phyloP scores from a whole-genome alignment of 768 basidiomycete genomes.

The Serendipita sp. region DNA sequence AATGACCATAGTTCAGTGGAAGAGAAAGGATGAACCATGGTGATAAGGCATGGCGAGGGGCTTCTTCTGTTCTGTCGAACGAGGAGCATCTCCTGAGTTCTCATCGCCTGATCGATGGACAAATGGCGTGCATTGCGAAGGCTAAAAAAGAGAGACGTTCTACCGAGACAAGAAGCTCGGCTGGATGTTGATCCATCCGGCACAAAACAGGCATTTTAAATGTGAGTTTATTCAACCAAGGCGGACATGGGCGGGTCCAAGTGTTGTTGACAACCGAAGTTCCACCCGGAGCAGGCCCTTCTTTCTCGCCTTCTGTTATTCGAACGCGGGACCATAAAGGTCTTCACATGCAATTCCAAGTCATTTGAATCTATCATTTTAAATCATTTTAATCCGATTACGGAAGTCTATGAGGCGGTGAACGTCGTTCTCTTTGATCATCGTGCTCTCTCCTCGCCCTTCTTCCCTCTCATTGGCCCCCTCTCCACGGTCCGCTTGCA shows the following conservation, averaged over 20 bases:
- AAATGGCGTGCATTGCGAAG: neutral
- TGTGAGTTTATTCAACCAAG: neutral
- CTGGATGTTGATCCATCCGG: neutral
- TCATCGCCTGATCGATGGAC: neutral
- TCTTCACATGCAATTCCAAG: neutral
- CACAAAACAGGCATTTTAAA: neutral
- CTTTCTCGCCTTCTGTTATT: neutral
- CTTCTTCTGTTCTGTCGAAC: neutral
- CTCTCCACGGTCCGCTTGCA: neutral
- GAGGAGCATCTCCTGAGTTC: neutral
- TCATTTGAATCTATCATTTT: neutral
- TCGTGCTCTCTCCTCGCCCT: neutral
- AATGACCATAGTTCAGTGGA: neutral
- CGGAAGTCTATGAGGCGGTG: neutral
- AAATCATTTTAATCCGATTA: too few relatives aligned
- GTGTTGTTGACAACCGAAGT: neutral
- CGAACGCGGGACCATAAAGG: neutral
- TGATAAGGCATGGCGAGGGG: neutral
- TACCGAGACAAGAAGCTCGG: too few relatives aligned
- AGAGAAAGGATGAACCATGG: neutral
- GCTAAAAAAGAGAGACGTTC: too few relatives aligned
- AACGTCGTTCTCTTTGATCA: neutral
- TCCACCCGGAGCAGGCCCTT: neutral
- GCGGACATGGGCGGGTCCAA: neutral
- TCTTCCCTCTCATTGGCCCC: neutral